phyloP scores from a whole-genome alignment of 441 rosid genomes.

The Euphorbia celastroides region DNA sequence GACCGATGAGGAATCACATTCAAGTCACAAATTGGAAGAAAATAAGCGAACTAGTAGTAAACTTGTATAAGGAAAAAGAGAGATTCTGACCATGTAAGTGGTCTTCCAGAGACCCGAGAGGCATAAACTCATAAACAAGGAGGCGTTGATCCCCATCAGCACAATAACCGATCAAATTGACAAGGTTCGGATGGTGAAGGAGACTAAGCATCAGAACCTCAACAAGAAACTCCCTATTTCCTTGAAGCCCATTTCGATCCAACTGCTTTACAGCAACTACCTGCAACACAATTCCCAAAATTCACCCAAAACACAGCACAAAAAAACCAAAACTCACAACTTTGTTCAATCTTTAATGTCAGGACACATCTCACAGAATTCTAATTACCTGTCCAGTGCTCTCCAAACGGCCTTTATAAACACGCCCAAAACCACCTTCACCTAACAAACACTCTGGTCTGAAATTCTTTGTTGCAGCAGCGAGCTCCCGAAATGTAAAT shows the following conservation, averaged over 20 bases:
- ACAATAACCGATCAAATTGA: constrained; percentile 92
- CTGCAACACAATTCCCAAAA: constrained; percentile 36
- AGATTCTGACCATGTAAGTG: constrained; percentile 76
- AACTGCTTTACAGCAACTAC: constrained; percentile 97
- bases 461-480: constrained; percentile 81
- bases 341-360: too few species aligned
- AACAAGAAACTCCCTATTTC: constrained; percentile 94
- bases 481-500: constrained; percentile 87
- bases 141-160: constrained; percentile 98
- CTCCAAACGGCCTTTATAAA: constrained; percentile 93
- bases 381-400: constrained; percentile 83
- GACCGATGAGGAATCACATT: neutral
- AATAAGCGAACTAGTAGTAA: constrained; percentile 5
- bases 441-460: constrained; percentile 77
- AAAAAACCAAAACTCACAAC: neutral
- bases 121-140: constrained; percentile 96
- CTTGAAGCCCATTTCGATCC: constrained; percentile 96
- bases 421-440: constrained; percentile 99
- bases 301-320: constrained; percentile 1
- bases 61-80: neutral
- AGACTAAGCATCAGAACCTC: constrained; percentile 99
- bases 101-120: constrained; percentile 92
- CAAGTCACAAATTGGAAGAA: constrained; percentile 3
- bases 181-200: constrained; percentile 88
- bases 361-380: too few species aligned